Base-by-base conservation (phyloP, 2,329 filamentous ascomycete species). In the Tolypocladium amazonense region DNA sequence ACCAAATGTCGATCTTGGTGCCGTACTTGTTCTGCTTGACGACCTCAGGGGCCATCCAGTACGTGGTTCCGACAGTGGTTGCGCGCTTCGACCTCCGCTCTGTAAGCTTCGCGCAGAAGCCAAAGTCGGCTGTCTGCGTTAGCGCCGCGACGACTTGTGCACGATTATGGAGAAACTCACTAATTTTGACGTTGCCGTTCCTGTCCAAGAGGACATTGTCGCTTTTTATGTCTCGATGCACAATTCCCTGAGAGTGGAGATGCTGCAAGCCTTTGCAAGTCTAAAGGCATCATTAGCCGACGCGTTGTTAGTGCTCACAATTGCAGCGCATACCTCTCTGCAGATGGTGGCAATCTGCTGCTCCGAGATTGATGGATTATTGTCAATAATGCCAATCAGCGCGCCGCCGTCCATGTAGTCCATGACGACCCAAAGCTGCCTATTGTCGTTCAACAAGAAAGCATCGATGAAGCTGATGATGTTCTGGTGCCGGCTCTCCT, bases 11-110 rank as follows among this genome's bases (percentile, higher is more conserved):
- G 63, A 97, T 93, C 81, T 97, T 97, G 71, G 90, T 89, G 47
- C 93, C 94, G 70, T 99, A 99, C 75, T 97, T 93, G 79, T 97
- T 97, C 74, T 97, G 94, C 79, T 97, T 97, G 72, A 99, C 94
- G 50, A 99, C 94, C 75, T 99, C 94, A 39, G 94, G 94, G 12
- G 94, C 94, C 94, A 99, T 99, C 94, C 94, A 99, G 81, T 97
- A 99, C 18, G 94, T 94, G 39, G 94, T 99, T 64, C 94, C 94
- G 59, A 99, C 94, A 93, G 99, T 97, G 60, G 94, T 99, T 53
- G 93, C 92, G 73, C 94, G 92, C 82, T 99, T 97, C 68, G 86
- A 94, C 77, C 96, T 96, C 65, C 92, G 88, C 72, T 97, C 94
- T 39, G 93, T 97, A 63, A 99, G 88, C 79, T 97, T 97, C 73